Conservation (phyloP, 768 basidiomycete species). For the Baorangia bicolor region DNA sequence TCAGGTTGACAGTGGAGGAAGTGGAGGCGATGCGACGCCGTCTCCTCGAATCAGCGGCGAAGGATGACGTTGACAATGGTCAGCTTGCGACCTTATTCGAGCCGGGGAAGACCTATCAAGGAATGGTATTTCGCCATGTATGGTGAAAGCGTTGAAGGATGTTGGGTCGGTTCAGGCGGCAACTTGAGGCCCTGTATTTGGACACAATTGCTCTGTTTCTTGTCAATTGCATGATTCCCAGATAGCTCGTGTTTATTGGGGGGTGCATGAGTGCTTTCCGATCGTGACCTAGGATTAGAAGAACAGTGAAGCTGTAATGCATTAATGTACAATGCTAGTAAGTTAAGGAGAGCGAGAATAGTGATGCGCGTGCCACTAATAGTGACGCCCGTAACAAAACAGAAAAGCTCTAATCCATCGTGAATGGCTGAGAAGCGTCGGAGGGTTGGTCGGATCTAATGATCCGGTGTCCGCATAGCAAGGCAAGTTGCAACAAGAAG, state of each 20-base stretch:
- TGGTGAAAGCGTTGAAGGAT: slow-evolving; percentile 17
- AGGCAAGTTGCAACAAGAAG: slow-evolving; percentile 33
- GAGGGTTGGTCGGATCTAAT: slow-evolving; percentile 11
- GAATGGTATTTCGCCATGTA: slow-evolving; percentile 24
- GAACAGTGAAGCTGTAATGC: neutral
- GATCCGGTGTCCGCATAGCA: slow-evolving; percentile 30
- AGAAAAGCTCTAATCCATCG: neutral
- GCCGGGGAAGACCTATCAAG: slow-evolving; percentile 19
- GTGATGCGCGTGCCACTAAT: neutral
- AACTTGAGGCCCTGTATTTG: neutral
- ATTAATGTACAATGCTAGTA: slow-evolving; percentile 4
- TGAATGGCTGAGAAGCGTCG: neutral
- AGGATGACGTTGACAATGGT: slow-evolving; percentile 1
- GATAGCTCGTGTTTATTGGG: neutral
- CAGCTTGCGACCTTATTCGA: slow-evolving; percentile 22
- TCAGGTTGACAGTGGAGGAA: slow-evolving; percentile 21
- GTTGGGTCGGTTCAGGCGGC: neutral
- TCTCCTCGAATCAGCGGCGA: slow-evolving; percentile 9
- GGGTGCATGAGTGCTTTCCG: neutral
- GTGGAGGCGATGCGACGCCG: slow-evolving; percentile 14
- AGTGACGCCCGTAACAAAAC: neutral
- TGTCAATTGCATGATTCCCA: neutral
- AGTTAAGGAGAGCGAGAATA: neutral
- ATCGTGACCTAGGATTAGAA: neutral
- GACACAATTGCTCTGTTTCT: neutral